Percentiles rank a stretch among this genome's conserved stretches.
phyloP scores from a whole-genome alignment of 2,329 filamentous ascomycete species.

The Pleurostoma richardsiae region DNA sequence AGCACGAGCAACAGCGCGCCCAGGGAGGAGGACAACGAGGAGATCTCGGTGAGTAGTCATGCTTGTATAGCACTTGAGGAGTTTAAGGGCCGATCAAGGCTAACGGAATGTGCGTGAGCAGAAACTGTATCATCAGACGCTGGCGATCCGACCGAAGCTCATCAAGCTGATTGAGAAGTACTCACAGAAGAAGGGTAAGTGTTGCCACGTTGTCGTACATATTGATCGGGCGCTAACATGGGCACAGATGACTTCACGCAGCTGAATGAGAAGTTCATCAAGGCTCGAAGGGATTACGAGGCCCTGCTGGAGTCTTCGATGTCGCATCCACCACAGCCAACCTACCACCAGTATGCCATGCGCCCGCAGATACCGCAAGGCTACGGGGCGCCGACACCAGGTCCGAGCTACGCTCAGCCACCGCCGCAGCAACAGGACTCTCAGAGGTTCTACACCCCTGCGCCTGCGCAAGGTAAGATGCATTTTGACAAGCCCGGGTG shows the following conservation, averaged over 20 bases:
- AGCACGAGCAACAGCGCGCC: slow-evolving; percentile 79
- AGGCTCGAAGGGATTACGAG: slow-evolving; percentile 94
- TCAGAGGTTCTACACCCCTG: slow-evolving; percentile 65
- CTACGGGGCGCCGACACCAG: slow-evolving; percentile 28
- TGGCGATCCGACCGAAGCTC: slow-evolving; percentile 91
- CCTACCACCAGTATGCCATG: slow-evolving; percentile 65
- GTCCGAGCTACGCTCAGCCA: slow-evolving; percentile 5
- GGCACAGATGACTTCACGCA: slow-evolving; percentile 89
- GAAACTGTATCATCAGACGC: slow-evolving; percentile 84
- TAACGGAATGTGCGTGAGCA: slow-evolving; percentile 26
- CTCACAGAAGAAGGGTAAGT: slow-evolving; percentile 91
- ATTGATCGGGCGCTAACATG: slow-evolving; percentile 1
- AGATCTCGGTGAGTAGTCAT: slow-evolving; percentile 67
- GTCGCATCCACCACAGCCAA: slow-evolving; percentile 81
- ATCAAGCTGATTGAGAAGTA: slow-evolving; percentile 99
- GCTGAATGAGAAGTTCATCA: slow-evolving; percentile 99
- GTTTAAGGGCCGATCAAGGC: slow-evolving; percentile 4
- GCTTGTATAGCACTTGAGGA: too few species aligned
- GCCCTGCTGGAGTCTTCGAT: slow-evolving; percentile 93
- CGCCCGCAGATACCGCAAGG: slow-evolving; percentile 42
- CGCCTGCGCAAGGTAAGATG: slow-evolving; percentile 37
- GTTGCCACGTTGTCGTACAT: background rate
- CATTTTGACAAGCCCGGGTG: too few species aligned
- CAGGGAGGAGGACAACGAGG: slow-evolving; percentile 89
- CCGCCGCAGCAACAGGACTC: slow-evolving; percentile 42